Base-by-base conservation (phyloP, 139 green algal species). In the Zygnema cylindricum region DNA sequence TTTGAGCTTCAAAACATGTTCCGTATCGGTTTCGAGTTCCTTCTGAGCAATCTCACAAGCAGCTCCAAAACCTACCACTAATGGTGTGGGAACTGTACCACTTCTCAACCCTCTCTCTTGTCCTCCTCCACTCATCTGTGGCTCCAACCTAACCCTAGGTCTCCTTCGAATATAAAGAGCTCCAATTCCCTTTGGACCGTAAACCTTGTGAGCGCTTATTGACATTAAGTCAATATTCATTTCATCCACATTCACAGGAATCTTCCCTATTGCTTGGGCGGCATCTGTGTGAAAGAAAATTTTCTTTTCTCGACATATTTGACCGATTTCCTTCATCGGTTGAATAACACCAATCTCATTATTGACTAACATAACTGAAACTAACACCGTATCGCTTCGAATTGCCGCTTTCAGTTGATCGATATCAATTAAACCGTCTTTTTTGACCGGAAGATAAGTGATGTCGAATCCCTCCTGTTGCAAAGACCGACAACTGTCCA, bases 151-250 rank as follows among this genome's bases (percentile, higher is more conserved):
- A 82, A 99, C 97, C 36, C 97, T 94, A 0, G 97, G 97, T 0
- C 97, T 94, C 35, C 96, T 89, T 75, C 97, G 93, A 35, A 99
- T 93, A 93, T 99, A 99, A 2, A 99, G 93, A 11, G 97, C 97
- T 23, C 97, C 97, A n/a, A 98, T 90, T 7, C 96, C 97, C 93
- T 99, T 99, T 69, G 97, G 97, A 0, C 96, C 97, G 91, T 99
- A 99, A 36, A 99, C 71, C 93, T 99, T 99, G 94, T 99, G 97
- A 2, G 95, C 97, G 81, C 87, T 95, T 91, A 99, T 97, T 49
- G 96, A 98, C 91, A 98, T 94, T 2, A 98, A 93, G 92, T 99
- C 97, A 55, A 98, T 95, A 82, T 98, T 96, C 77, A 94, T 92
- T 25, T 88, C 92, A 49, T 98, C 95, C 1, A 99, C 96, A 84